phyloP scores from a whole-genome alignment of 768 basidiomycete genomes.

The Termitomyces sp. region DNA sequence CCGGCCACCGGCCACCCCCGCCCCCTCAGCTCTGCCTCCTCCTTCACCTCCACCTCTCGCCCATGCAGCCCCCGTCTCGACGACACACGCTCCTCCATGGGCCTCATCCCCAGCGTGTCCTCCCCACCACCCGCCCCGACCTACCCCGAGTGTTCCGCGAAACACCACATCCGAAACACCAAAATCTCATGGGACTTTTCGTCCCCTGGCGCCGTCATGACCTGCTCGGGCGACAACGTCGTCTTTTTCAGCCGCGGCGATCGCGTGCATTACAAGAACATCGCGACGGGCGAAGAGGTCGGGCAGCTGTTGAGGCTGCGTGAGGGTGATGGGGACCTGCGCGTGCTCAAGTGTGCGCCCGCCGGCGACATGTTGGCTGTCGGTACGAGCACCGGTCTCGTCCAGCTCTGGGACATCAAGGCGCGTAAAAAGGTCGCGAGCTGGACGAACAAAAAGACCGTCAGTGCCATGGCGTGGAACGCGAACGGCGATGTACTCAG shows the following conservation, averaged over 20 bases:
- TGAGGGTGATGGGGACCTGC: slow-evolving; percentile 42
- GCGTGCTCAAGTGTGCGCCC: slow-evolving; percentile 25
- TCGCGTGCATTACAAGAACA: slow-evolving; percentile 49
- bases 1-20: not conserved
- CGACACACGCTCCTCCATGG: slow-evolving; percentile 16
- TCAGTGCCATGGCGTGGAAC: slow-evolving; percentile 65
- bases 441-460: slow-evolving; percentile 47
- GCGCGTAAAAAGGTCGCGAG: slow-evolving; percentile 49
- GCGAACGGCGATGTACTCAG: slow-evolving; percentile 57
- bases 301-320: slow-evolving; percentile 48
- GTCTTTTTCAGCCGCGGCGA: slow-evolving; percentile 52
- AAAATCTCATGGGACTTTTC: slow-evolving; percentile 3
- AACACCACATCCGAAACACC: slow-evolving; percentile 25
- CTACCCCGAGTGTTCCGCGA: slow-evolving; percentile 32
- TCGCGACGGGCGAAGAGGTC: slow-evolving; percentile 37
- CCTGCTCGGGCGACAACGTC: slow-evolving; percentile 40
- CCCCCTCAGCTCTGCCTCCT: slow-evolving; percentile 23
- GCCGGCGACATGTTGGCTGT: slow-evolving; percentile 48
- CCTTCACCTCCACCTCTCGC: slow-evolving; percentile 19
- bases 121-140: slow-evolving; percentile 18
- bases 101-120: slow-evolving; percentile 30
- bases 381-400: slow-evolving; percentile 54
- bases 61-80: slow-evolving; percentile 20
- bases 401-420: slow-evolving; percentile 73
- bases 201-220: slow-evolving; percentile 23